A percentile compares a stretch with the other conserved stretches of the same genome.
Evolutionary conservation across 192 early-diverging fungal species (phyloP).

Genomic region (Coemansia sp.): DNA sequence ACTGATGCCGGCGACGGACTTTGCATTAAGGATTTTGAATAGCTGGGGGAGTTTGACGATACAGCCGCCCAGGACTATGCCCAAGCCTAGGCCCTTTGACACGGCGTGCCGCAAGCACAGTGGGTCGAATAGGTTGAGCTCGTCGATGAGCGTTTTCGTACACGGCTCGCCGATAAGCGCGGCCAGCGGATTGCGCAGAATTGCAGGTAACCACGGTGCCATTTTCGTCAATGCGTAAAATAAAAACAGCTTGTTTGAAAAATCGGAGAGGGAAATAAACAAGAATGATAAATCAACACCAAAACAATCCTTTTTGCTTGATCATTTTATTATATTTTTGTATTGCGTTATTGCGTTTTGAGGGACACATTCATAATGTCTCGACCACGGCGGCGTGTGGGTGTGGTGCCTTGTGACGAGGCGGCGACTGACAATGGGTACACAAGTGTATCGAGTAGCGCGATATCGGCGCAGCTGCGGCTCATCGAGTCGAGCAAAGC

Average conservation of each 20-base stretch:
- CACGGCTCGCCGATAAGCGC: conserved; percentile 83
- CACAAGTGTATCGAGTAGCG: conserved; percentile 1
- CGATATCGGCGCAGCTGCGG: conserved; percentile 27
- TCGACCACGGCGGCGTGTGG: conserved; percentile 29
- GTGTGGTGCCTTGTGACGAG: conserved; percentile 34
- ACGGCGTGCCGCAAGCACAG: conserved; percentile 78
- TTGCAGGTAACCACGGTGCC: conserved; percentile 56
- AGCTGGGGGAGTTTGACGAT: conserved; percentile 97
- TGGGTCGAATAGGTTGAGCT: conserved; percentile 67
- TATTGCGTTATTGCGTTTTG: background rate
- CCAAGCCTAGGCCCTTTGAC: conserved; percentile 89
- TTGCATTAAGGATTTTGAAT: conserved; percentile 74
- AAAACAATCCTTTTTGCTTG: background rate
- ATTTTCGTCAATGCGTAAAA: background rate
- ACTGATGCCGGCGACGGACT: conserved; percentile 78
- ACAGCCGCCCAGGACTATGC: conserved; percentile 91
- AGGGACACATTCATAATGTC: background rate
- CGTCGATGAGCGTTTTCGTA: conserved; percentile 69
- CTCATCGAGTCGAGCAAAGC: conserved; percentile 50
- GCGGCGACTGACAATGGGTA: background rate
- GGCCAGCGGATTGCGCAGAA: conserved; percentile 63
- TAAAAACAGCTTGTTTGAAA: background rate
- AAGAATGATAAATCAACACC: background rate
- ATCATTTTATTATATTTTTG: background rate
- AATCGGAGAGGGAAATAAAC: background rate